phyloP scores from a whole-genome alignment of 2,329 filamentous ascomycete genomes.

The Pseudogymnoascus sp. region DNA sequence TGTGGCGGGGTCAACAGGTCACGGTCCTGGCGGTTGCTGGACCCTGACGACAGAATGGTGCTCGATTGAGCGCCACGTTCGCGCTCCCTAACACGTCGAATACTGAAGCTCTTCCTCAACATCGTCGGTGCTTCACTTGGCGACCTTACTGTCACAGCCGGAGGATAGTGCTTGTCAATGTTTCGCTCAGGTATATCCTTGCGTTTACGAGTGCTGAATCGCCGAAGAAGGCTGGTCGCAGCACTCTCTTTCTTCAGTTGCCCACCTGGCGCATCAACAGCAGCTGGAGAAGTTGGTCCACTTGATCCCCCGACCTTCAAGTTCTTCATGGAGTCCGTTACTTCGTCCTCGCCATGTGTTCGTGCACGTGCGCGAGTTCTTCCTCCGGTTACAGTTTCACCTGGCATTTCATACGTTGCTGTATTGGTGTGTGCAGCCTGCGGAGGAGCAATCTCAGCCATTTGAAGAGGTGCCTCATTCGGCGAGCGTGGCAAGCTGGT shows the following conservation, averaged over 20 bases:
- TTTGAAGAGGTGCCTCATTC: conserved; percentile 47
- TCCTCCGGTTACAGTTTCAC: conserved; percentile 78
- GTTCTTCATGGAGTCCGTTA: conserved; percentile 64
- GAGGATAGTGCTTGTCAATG: conserved; percentile 61
- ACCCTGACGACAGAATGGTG: conserved; percentile 46
- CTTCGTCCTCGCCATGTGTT: conserved; percentile 91
- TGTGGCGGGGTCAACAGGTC: conserved; percentile 70
- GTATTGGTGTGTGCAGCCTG: conserved; percentile 85
- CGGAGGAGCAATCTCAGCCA: conserved; percentile 69
- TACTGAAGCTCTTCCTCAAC: conserved; percentile 82
- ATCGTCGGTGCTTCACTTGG: conserved; percentile 58
- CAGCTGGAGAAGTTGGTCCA: conserved; percentile 39
- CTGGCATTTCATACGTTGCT: conserved; percentile 76
- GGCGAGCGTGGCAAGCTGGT: conserved; percentile 49
- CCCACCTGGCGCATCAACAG: conserved; percentile 52
- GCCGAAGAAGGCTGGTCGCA: conserved; percentile 73
- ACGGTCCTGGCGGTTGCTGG: conserved; percentile 64
- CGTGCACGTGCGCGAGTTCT: conserved; percentile 77
- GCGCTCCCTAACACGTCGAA: conserved; percentile 54
- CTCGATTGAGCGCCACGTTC: conserved; percentile 39
- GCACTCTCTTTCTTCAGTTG: conserved; percentile 77
- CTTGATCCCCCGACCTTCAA: conserved; percentile 47
- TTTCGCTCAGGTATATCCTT: conserved; percentile 56
- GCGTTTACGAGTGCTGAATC: conserved; percentile 82
- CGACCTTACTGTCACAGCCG: conserved; percentile 69